Base-by-base conservation (phyloP, 106 monocot genomes). In the Posidonia australis region DNA sequence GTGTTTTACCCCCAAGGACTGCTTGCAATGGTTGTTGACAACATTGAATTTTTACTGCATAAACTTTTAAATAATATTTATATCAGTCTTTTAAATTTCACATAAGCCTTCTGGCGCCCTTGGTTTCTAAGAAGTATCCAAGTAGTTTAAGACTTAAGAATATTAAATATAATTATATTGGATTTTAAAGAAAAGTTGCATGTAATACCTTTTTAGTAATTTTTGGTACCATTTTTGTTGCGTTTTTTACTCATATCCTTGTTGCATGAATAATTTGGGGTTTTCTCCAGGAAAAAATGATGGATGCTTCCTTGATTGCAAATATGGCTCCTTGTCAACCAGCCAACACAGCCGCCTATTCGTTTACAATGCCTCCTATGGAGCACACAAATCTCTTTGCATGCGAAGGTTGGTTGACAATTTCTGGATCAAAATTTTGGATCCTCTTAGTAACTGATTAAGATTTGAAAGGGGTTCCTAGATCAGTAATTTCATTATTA, bases 241-340 rank as follows among this genome's bases (percentile, higher is more conserved):
- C n/a, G n/a, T n/a, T n/a, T n/a, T 54, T 54, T 54, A 17, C 17
- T 54, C 22, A 54, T 54, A 5, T 54, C 9, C 7, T 18, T 31
- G 30, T 44, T 14, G 42, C 20, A 44, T 43, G 42, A n/a, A 43
- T 20, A 43, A 43, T 43, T 45, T 46, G 9, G 25, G 5, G 9
- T 46, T 45, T 26, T 44, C 46, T 47, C 46, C 64, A 64, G 64
- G 46, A 64, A 14, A 64, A 64, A 64, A 13, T 29, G 64, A 5
- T 47, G 46, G 46, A 64, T 25, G 46, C 64, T 64, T 25, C 64
- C 7, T 64, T 63, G 9, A 5, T 45, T 25, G 3, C 13, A 47
- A 48, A 46, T 64, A 36, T 47, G 1, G 4, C 20, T 64, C 46
- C 64, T 26, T 13, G 27, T 44, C 44, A 64, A 26, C 46, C 47